Evolutionary conservation across 805 yeast species (phyloP).

Genomic region (Priceomyces carsonii): DNA sequence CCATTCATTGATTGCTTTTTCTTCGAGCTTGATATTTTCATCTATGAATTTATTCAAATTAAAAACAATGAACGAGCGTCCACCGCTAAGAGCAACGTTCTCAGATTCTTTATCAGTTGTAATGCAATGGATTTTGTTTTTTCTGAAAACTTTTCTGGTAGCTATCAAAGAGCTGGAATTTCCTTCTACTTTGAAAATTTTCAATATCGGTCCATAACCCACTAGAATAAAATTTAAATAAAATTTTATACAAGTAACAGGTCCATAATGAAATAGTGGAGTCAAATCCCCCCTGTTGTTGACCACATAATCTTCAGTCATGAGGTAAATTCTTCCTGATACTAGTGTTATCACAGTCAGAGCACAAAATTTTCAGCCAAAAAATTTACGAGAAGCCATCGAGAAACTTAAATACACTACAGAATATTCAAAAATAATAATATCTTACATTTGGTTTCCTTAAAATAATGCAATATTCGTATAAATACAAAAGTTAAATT

Average conservation of each 20-base stretch:
- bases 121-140: constrained; percentile 85
- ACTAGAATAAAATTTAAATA: constrained; percentile 45
- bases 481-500: no score
- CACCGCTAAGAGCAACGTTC: constrained; percentile 60
- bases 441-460: no score
- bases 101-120: constrained; percentile 30
- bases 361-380: no score
- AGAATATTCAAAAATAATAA: no score
- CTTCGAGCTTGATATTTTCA: constrained; percentile 22
- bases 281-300: constrained; percentile 9
- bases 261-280: constrained; percentile 52
- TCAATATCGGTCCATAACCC: constrained; percentile 73
- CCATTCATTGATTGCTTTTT: constrained; percentile 75
- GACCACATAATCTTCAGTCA: no score
- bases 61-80: constrained; percentile 59
- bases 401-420: no score
- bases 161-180: constrained; percentile 33
- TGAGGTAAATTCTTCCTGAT: no score
- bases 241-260: constrained; percentile 62
- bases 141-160: constrained; percentile 51
- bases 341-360: no score
- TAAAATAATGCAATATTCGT: no score
- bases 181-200: constrained; percentile 47
- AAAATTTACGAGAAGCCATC: no score
- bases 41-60: constrained; percentile 29